Conservation (phyloP, 2,329 filamentous ascomycete species). For the Curvularia eragrostidis region DNA sequence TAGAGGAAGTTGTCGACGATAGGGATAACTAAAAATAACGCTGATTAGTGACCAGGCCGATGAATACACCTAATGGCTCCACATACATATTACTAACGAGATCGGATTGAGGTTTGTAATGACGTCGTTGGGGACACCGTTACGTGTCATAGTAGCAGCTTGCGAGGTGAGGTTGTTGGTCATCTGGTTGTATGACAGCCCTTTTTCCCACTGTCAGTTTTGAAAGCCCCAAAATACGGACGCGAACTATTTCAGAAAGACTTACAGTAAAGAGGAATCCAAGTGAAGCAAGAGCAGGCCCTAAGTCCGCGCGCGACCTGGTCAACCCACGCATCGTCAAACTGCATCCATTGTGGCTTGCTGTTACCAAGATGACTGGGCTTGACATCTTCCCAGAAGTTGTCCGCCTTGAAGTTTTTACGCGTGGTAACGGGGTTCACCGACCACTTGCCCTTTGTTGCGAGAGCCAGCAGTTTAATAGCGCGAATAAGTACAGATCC, state of each 20-base stretch:
- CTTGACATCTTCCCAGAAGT: slow-evolving; percentile 73
- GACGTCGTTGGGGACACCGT: slow-evolving; percentile 63
- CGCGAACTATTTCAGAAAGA: no score
- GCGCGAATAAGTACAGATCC: slow-evolving; percentile 76
- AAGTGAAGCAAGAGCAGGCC: slow-evolving; percentile 61
- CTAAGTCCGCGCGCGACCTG: slow-evolving; percentile 50
- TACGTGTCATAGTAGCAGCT: slow-evolving; percentile 60
- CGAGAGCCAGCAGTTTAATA: slow-evolving; percentile 64
- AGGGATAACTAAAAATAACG: no score
- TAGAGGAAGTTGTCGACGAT: slow-evolving; percentile 62
- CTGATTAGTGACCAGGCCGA: no score
- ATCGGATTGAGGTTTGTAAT: slow-evolving; percentile 64
- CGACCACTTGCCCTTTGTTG: slow-evolving; percentile 69
- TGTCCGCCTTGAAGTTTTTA: slow-evolving; percentile 62
- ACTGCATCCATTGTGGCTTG: slow-evolving; percentile 77
- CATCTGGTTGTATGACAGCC: slow-evolving; percentile 62
- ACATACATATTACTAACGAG: no score
- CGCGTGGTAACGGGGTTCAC: slow-evolving; percentile 66
- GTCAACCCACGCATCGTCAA: slow-evolving; percentile 83
- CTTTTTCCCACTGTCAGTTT: slow-evolving; percentile 16
- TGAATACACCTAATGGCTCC: no score
- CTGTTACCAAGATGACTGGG: slow-evolving; percentile 65
- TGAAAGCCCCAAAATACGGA: no score
- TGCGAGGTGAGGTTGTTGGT: slow-evolving; percentile 63
- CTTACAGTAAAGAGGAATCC: slow-evolving; percentile 50